Percentiles rank a stretch among this genome's conserved stretches.
These are phyloP conservation scores for Aspergillus unguis DNA, from an alignment of 2,329 filamentous ascomycete species.

Conservation along the genomic window DNA sequence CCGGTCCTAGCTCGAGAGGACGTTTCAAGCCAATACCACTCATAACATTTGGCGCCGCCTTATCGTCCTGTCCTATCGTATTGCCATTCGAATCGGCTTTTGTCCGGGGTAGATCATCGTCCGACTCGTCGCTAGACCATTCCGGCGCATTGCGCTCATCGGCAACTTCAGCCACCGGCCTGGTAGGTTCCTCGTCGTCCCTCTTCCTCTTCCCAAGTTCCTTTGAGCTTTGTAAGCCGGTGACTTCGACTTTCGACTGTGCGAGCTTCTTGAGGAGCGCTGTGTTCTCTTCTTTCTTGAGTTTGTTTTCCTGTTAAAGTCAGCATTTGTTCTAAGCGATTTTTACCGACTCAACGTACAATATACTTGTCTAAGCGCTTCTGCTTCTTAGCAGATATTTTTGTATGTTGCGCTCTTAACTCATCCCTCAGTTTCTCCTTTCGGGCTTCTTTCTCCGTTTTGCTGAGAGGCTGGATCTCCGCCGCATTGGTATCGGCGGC, in stretches of 20 bases:
- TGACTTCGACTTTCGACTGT: conserved; percentile 75
- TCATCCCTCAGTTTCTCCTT: conserved; percentile 53
- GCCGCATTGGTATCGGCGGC: conserved; percentile 47
- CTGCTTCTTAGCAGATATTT: conserved; percentile 62
- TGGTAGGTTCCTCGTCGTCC: conserved; percentile 52
- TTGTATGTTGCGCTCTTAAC: conserved; percentile 52
- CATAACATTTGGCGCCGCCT: conserved; percentile 13
- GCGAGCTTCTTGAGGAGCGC: conserved; percentile 80
- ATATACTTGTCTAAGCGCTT: conserved; percentile 69
- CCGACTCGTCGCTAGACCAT: conserved; percentile 32
- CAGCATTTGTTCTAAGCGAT: conserved; percentile 10
- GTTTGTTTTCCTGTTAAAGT: conserved; percentile 69
- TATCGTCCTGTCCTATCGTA: conserved; percentile 47
- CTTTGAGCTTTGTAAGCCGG: conserved; percentile 72
- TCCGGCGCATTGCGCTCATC: conserved; percentile 28
- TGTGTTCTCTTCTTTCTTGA: conserved; percentile 89
- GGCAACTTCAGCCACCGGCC: conserved; percentile 14
- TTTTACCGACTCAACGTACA: conserved; percentile 35
- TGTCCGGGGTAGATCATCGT: conserved; percentile 32
- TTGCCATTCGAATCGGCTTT: conserved; percentile 17
- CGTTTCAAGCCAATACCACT: conserved; percentile 79
- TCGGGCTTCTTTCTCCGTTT: conserved; percentile 53
- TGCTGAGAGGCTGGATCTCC: conserved; percentile 45
- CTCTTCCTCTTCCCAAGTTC: conserved; percentile 68
- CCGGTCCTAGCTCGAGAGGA: conserved; percentile 74